Base-by-base conservation (phyloP, 768 basidiomycete species). In the Scleroderma bovista region DNA sequence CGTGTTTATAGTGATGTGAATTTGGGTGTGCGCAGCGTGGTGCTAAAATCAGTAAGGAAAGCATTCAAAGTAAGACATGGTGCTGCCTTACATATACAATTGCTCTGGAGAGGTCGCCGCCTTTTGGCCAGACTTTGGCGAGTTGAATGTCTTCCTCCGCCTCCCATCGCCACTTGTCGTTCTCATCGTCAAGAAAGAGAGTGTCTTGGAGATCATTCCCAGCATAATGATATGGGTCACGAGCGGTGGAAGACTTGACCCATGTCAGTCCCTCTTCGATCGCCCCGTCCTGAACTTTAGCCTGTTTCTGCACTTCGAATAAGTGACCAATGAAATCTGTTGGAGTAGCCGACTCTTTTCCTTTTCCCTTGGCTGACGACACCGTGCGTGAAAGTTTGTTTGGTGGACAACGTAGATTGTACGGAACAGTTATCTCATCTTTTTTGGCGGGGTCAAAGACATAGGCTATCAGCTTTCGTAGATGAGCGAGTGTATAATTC, bases 141-240 rank as follows among this genome's bases (percentile, higher is more conserved):
- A 88, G 61, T 0, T 77, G 76, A 43, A 78, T 75, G 53, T 86
- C 85, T 57, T 85, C 82, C 59, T 88, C 86, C 2, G 80, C 76
- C 45, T 80, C 77, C 86, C 85, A 88, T 37, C 70, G 74, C 79
- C 84, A 86, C 9, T 70, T 74, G 6, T 73, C 73, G 1, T 68
- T 68, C 0, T 61, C 56, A n/a, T 60, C 60, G 2, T 63, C 60
- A 23, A 64, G 52, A 54, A 65, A 59, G 33, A 59, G 52, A 37
- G 64, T 65, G 4, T 64, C 68, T 40, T 64, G 66, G 12, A 67
- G 65, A 19, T 66, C 66, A 56, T 76, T 79, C 3, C 76, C 57
- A 32, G 66, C 64, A 44, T 67, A 67, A 16, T 66, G 68, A 53
- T 71, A 77, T 3, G 79, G 80, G 57, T 82, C 79, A 3, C 71